Evolutionary conservation across 2,329 filamentous ascomycete species (phyloP), one percentile per base, ranked within the genome.

Genomic region (Xylaria sp.): DNA sequence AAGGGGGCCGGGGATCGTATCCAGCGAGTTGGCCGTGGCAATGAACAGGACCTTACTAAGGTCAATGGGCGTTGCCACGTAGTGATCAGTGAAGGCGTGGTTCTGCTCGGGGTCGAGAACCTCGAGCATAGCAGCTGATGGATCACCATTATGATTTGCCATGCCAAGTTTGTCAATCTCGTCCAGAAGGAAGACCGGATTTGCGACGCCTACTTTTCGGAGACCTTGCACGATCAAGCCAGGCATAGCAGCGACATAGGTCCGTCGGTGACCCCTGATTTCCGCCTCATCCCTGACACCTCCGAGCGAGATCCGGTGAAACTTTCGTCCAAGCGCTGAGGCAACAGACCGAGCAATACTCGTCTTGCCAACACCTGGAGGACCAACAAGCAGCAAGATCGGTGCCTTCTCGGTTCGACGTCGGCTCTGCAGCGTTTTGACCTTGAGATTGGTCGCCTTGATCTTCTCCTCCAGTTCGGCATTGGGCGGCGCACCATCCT

Each of bases 171-270:
- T 99, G 80, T 99, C 94, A 67, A 99, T 97, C 77, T 99, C 94
- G 71, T 99, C 94, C 10, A 99, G 85, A 51, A 99, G 78, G 76
- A 99, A 90, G 59, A 99, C 93, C 0, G 94, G 94, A 71, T 99
- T 99, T 2, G 91, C 86, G 18, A 97, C 93, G 52, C 92, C 93
- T 37, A 95, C 93, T 77, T 97, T 99, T 77, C 94, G 92, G 58
- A 99, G 74, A 0, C 93, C 94, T 72, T 92, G 92, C 35, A 97
- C 92, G 60, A 99, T 89, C 58, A 97, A 80, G 57, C 94, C 94
- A 8, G 94, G 94, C 93, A 99, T 97, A n/a, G 94, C 94, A 19
- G 94, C 94, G 60, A 99, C 94, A 71, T 99, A 99, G 0, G 94
- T 99, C 67, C 94, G 83, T 58, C 94, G 84, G 75, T 99, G 94